Evolutionary conservation across 768 basidiomycete species (phyloP), one percentile per base, ranked within the genome.

Genomic region (Boletus eberwhitei): DNA sequence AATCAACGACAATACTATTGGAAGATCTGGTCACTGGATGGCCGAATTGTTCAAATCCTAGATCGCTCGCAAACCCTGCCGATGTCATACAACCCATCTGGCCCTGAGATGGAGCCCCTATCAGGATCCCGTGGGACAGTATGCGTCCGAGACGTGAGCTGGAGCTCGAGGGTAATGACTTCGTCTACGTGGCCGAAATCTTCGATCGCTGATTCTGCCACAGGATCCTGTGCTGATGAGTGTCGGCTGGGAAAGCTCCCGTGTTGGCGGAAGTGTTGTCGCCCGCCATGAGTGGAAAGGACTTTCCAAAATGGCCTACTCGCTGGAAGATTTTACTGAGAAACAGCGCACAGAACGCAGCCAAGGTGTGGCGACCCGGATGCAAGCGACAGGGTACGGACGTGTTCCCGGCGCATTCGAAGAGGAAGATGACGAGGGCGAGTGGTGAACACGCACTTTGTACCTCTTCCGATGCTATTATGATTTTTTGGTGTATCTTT

Each of bases 201-300:
- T 24, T 45, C 34, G 36, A 17, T 44, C 34, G 38, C 44, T 58
- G 19, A 58, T 58, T 22, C 16, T 21, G 36, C 36, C 40, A 16
- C 67, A 89, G 83, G 87, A 95, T 77, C 94, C 96, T 37, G 85
- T 88, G 21, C 67, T 99, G 44, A 88, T 99, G 86, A 93, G 89
- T 58, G 91, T 90, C 7, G 93, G 85, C 4, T 98, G 97, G 96
- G 85, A 88, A 40, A 78, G 74, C 37, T 74, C 75, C 29, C 73
- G 77, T 6, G 53, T 55, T 32, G 80, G 79, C 19, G 84, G 86
- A 13, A 93, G 92, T 36, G 79, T 85, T 40, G 82, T 99, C 22
- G 96, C 95, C 6, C 79, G 89, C 60, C 97, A 99, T 62, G 92
- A 98, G 72, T 99, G 94, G 92, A 97, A 95, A 72, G 94, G 95